Evolutionary conservation across 176 grass and related monocot genomes (phyloP).

Genomic region (Microstegium vimineum): DNA sequence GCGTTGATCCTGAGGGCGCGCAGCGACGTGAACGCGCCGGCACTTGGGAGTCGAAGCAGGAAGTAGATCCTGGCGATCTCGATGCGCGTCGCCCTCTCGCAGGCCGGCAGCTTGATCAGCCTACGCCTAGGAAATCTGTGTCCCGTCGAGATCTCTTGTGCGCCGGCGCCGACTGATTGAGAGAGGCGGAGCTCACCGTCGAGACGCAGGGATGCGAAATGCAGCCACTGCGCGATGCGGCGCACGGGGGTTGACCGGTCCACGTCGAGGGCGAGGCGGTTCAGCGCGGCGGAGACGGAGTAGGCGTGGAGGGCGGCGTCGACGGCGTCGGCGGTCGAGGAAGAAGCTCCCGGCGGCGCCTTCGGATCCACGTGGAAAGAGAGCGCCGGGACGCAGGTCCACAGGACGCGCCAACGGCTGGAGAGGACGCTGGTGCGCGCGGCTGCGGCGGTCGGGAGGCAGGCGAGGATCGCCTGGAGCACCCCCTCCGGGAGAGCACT

Average conservation of each 20-base stretch:
- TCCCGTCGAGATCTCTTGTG: too few species aligned
- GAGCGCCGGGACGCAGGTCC: neutral
- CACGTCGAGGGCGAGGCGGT: too few species aligned
- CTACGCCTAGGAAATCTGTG: too few species aligned
- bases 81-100: neutral
- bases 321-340: neutral
- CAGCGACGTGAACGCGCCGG: neutral
- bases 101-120: neutral
- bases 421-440: constrained; percentile 24
- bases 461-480: neutral
- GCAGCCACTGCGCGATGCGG: neutral
- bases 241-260: neutral
- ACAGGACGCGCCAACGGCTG: constrained; percentile 1
- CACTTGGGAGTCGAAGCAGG: neutral
- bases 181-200: neutral
- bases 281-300: too few species aligned
- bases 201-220: constrained; percentile 1
- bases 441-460: neutral
- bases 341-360: too few species aligned
- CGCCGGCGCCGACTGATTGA: too few species aligned
- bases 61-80: neutral
- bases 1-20: neutral
- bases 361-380: neutral
- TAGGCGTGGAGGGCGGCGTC: constrained; percentile 1
- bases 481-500: constrained; percentile 7